These are phyloP conservation scores for Eucalyptus melliodora DNA, from an alignment of 345 rosid genomes.

Conservation along the genomic window DNA sequence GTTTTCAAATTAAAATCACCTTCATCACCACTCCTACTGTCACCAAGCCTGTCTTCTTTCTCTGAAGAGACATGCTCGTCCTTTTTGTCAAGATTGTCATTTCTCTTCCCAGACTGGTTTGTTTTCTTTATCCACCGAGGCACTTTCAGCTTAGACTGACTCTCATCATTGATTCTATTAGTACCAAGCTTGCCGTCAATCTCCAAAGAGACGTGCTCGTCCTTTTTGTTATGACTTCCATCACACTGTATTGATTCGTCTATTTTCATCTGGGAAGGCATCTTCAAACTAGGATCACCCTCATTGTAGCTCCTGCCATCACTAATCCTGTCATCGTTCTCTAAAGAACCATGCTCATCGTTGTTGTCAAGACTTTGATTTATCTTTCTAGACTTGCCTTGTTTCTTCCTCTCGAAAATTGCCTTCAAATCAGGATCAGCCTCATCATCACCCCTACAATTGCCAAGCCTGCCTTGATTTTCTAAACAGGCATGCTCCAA, in stretches of 20 bases:
- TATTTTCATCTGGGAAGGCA: conserved; percentile 6
- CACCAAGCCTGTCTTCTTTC: neutral
- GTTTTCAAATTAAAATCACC: neutral
- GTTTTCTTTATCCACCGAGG: neutral
- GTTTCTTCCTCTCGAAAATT: neutral
- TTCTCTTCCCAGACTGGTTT: neutral
- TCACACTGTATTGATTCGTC: conserved; percentile 34
- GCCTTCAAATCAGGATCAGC: neutral
- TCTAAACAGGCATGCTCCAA: conserved; percentile 2
- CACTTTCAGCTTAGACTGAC: too few species aligned
- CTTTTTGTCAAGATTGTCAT: neutral
- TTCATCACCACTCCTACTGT: neutral
- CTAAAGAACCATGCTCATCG: neutral
- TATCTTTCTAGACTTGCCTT: neutral
- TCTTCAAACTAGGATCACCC: conserved; percentile 2
- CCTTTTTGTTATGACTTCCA: conserved; percentile 12
- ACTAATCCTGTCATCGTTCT: neutral
- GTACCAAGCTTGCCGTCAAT: too few species aligned
- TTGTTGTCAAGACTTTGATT: neutral
- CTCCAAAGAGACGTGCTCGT: too few species aligned
- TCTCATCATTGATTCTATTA: too few species aligned
- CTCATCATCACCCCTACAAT: neutral
- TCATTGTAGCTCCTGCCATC: conserved; percentile 1
- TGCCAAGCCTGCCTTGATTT: neutral
- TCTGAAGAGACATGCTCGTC: neutral